Conservation (phyloP, 495 filamentous ascomycete genomes). For the Apodospora peruviana region DNA sequence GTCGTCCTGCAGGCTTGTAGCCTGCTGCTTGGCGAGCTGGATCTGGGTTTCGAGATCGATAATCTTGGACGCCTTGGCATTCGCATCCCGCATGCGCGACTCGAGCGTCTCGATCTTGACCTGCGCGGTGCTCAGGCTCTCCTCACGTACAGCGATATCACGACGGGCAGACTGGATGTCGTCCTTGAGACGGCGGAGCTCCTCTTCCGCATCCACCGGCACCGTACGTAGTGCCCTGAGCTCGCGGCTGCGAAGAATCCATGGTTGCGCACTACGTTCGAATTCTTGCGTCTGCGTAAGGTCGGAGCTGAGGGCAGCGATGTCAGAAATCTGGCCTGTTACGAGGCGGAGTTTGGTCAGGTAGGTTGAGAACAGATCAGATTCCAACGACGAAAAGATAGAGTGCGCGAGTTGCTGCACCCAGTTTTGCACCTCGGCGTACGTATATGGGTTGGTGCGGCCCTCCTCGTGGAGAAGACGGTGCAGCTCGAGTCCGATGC, state of each 20-base stretch:
- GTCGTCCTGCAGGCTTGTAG: constrained; percentile 59
- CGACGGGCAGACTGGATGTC: constrained; percentile 61
- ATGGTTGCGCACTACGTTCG: constrained; percentile 65
- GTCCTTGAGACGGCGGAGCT: constrained; percentile 67
- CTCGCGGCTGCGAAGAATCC: constrained; percentile 75
- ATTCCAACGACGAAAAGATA: constrained; percentile 46
- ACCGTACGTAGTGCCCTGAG: constrained; percentile 70
- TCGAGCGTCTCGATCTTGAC: constrained; percentile 94
- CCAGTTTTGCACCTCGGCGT: constrained; percentile 56
- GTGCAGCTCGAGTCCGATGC: constrained; percentile 61
- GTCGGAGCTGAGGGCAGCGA: constrained; percentile 67
- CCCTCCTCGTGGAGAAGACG: constrained; percentile 66
- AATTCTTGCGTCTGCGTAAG: constrained; percentile 80
- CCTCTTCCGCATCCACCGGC: constrained; percentile 74
- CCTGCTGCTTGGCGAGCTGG: constrained; percentile 45
- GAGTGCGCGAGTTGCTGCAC: constrained; percentile 52
- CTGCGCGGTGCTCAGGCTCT: constrained; percentile 63
- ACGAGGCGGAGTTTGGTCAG: constrained; percentile 58
- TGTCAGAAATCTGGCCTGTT: constrained; percentile 61
- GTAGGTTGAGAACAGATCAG: constrained; percentile 63
- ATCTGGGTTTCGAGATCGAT: constrained; percentile 58
- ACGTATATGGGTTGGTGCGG: constrained; percentile 59
- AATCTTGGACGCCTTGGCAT: constrained; percentile 60
- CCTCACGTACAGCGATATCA: constrained; percentile 59
- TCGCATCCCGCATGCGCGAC: constrained; percentile 68